Evolutionary conservation across 176 grass and related monocot species (phyloP).

Genomic region (Paspalum vaginatum): DNA sequence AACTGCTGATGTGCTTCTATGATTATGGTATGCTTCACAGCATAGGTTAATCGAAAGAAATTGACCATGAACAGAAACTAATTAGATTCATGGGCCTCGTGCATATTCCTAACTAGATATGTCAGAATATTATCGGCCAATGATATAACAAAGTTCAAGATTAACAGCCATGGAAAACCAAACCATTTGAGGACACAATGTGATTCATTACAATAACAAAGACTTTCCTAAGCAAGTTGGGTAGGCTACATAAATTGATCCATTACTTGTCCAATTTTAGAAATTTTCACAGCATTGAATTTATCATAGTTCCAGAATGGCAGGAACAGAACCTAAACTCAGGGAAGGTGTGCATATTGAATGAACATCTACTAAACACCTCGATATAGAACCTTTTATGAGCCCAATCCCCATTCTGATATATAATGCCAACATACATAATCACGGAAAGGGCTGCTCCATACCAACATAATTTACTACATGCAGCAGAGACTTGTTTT

Average conservation of each 20-base stretch:
- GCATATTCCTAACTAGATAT: slow-evolving; percentile 4
- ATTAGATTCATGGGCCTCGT: slow-evolving; percentile 20
- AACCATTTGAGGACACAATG: not conserved
- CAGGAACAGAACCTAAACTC: not conserved
- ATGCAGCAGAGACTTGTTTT: slow-evolving; percentile 56
- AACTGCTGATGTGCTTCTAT: not conserved
- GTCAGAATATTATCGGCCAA: not conserved
- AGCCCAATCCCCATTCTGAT: not conserved
- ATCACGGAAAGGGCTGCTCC: not conserved
- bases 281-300: not conserved
- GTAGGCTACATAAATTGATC: not conserved
- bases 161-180: not conserved
- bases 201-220: not conserved
- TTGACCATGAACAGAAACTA: not conserved
- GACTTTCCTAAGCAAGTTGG: not conserved
- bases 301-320: not conserved
- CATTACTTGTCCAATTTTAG: not conserved
- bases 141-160: not conserved
- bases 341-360: not conserved
- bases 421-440: slow-evolving; percentile 12
- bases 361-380: not conserved
- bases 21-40: not conserved
- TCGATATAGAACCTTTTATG: not conserved
- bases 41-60: not conserved
- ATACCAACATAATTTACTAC: slow-evolving; percentile 54